Evolutionary conservation across 2,329 filamentous ascomycete genomes (phyloP), one percentile per base, ranked within the genome.

Genomic region (Coniochaeta sp.): DNA sequence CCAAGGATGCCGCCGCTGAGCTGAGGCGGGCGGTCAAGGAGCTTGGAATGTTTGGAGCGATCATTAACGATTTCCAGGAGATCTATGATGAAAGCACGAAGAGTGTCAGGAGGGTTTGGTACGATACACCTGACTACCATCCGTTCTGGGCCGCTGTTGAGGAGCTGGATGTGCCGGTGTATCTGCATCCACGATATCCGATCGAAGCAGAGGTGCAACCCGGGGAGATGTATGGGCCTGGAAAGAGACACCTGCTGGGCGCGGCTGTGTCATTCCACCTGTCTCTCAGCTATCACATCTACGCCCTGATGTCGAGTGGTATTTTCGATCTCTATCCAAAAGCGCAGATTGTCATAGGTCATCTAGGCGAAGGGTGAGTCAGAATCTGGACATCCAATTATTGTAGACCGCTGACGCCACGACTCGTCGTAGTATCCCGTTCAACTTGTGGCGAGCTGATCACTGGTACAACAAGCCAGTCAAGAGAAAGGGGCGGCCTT

Each of bases 391-490:
- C 31, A 31, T 59, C 17, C 26, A n/a, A 38, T 5, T 24, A 19
- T 40, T 22, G 3, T 9, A 3, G 8, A 44, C 34, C n/a, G 40
- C 50, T 61, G 24, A 59, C 17, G 8, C 2, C 28, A 24, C 26
- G 24, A 5, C 12, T n/a, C 7, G 24, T 58, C 2, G 61, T 8
- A 77, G 74, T 3, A 75, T 79, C 38, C 76, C 76, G 0, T 77
- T 79, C 67, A 78, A 78, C 66, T 66, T 76, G 1, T 70, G 70
- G 66, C 62, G 73, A 6, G 72, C 73, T 19, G 73, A 74, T 34
- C 74, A 78, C 67, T 77, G 74, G 75, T 76, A 75, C 65, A 76
- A 77, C 63, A 75, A 77, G 62, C 74, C 74, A 0, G 72, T 69
- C 34, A 77, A 77, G 61, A 71, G 69, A 40, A 67, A 67, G 4